Evolutionary conservation across 1,284 basidiomycete species (phyloP).

Genomic region (Cutaneotrichosporon spelunceum): DNA sequence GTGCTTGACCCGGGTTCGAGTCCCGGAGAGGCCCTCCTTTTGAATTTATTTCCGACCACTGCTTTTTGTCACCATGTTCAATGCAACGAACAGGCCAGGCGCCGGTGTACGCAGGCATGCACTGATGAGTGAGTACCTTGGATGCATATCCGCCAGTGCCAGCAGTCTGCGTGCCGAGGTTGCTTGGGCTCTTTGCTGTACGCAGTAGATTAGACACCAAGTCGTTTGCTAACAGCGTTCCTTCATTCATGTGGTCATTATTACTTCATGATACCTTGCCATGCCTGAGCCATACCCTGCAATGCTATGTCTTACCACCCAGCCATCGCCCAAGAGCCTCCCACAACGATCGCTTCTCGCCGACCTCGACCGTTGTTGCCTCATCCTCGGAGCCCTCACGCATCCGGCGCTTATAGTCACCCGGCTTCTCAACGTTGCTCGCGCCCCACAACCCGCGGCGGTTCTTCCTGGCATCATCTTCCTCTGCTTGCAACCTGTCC

Average conservation of each 20-base stretch:
- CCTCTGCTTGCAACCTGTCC: conserved; percentile 60
- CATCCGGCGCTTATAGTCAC: conserved; percentile 71
- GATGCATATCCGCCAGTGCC: not conserved
- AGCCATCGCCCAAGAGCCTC: conserved; percentile 20
- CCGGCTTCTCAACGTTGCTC: conserved; percentile 62
- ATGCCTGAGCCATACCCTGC: not conserved
- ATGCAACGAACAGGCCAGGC: no score
- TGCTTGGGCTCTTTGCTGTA: no score
- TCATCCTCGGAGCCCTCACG: conserved; percentile 32
- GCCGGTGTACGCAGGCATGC: no score
- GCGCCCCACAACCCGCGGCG: conserved; percentile 70
- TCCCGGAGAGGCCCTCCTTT: conserved; percentile 2
- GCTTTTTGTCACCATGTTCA: not conserved
- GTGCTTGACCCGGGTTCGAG: conserved; percentile 2
- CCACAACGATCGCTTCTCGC: conserved; percentile 14
- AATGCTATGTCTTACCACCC: conserved; percentile 18
- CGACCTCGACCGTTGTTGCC: not conserved
- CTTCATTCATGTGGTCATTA: conserved; percentile 4
- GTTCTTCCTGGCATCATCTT: conserved; percentile 63
- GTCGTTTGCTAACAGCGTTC: no score
- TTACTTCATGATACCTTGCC: conserved; percentile 1
- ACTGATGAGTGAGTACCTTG: not conserved
- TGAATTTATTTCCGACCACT: not conserved
- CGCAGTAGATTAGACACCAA: no score
- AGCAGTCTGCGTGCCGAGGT: not conserved